Percentiles rank a stretch among this genome's conserved stretches.
These are phyloP conservation scores for Blastocystis sp. DNA, from an alignment of 352 stramenopile species.

Conservation along the genomic window DNA sequence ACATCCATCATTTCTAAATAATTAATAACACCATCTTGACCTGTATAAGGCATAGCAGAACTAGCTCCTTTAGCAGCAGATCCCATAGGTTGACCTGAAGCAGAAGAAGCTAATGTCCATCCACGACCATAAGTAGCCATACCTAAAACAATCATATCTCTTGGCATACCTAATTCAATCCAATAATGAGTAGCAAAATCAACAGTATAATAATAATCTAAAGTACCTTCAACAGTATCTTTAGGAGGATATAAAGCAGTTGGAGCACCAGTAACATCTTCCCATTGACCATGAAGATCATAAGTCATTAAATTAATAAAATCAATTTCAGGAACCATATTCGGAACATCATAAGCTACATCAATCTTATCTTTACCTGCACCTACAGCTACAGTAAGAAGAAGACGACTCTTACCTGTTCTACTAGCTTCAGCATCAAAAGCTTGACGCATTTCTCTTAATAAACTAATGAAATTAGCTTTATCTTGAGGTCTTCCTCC, in stretches of 20 bases:
- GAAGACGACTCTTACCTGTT: conserved; percentile 9
- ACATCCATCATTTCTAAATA: conserved; percentile 19
- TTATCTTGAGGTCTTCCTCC: conserved; percentile 20
- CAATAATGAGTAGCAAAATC: conserved; percentile 28
- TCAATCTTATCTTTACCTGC: conserved; percentile 30
- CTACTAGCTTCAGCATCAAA: conserved; percentile 13
- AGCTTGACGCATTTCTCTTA: conserved; percentile 6
- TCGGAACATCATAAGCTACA: conserved; percentile 8
- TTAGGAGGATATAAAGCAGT: conserved; percentile 16
- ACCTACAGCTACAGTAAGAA: conserved; percentile 14
- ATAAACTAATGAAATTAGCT: conserved; percentile 9
- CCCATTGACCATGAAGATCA: conserved; percentile 28
- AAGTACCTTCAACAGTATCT: conserved; percentile 1
- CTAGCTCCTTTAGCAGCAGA: conserved; percentile 4
- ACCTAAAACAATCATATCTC: conserved; percentile 26
- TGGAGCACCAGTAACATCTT: conserved; percentile 10
- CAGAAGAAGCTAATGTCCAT: conserved; percentile 15
- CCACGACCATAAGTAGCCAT: conserved; percentile 18
- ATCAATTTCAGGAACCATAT: conserved; percentile 1
- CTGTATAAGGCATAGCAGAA: conserved; percentile 16
- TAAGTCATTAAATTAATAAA: conserved; percentile 23
- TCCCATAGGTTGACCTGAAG: conserved; percentile 4
- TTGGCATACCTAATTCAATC: conserved; percentile 15
- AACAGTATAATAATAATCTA: conserved; percentile 32
- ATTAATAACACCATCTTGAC: conserved; percentile 23